Conservation (phyloP, 164 flowering plant species). For the Stephania yunnanensis region DNA sequence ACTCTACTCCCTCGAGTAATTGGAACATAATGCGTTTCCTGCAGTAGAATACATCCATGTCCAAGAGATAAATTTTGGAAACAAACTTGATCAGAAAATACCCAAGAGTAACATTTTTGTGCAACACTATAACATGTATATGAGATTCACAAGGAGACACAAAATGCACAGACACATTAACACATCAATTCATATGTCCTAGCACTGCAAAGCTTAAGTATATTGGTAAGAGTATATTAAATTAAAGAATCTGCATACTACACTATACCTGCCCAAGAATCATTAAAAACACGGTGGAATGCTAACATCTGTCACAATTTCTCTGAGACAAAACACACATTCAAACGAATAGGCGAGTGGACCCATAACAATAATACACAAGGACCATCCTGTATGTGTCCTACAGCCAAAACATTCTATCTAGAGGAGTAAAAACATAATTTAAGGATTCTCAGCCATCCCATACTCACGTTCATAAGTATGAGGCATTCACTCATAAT, state of each 20-base stretch:
- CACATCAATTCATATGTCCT: neutral
- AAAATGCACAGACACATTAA: neutral
- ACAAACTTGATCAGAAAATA: neutral
- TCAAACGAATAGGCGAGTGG: neutral
- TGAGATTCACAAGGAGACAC: neutral
- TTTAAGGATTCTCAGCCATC: neutral
- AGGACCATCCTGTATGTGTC: neutral
- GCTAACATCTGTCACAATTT: neutral
- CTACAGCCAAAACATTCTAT: neutral
- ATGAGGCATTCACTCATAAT: too few relatives aligned
- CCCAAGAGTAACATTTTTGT: neutral
- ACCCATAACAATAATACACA: neutral
- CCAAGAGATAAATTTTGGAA: neutral
- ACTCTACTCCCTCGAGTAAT: conserved; percentile 82
- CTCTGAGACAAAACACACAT: neutral
- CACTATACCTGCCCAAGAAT: neutral
- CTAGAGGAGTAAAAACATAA: neutral
- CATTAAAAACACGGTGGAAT: neutral
- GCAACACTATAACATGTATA: neutral
- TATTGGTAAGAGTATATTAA: neutral
- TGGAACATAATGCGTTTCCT: conserved; percentile 89
- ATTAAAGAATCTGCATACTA: too few relatives aligned
- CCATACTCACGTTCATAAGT: too few relatives aligned
- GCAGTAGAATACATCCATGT: conserved; percentile 15
- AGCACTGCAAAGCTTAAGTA: neutral